A percentile compares a stretch with the other conserved stretches of the same genome.
Conservation (phyloP, 2,329 filamentous ascomycete genomes). For the Byssoonygena ceratinophila region DNA sequence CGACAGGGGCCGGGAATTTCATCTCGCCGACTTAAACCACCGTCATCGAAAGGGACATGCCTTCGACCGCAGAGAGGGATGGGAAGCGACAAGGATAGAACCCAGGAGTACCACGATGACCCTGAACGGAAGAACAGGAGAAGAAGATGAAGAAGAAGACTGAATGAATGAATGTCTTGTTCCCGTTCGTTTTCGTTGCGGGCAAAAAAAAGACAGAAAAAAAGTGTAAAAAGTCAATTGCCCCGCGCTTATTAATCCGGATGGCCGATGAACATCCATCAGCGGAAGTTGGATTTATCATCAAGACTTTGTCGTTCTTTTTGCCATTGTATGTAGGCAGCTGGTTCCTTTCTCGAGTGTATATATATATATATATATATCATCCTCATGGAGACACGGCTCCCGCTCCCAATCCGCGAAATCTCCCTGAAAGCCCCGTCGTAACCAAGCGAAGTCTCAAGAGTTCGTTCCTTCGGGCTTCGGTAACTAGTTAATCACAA, state of each 20-base stretch:
- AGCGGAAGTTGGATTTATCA: too few species aligned
- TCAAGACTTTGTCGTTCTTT: not conserved
- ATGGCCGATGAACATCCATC: too few species aligned
- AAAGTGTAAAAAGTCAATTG: not conserved
- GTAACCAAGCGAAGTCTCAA: not conserved
- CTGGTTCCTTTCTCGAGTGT: not conserved
- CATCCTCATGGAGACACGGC: not conserved
- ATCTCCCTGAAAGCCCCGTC: not conserved
- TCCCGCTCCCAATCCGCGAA: not conserved
- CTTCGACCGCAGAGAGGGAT: too few species aligned
- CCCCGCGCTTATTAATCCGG: conserved; percentile 12
- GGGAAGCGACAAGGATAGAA: too few species aligned
- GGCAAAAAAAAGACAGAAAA: not conserved
- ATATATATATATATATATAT: not conserved
- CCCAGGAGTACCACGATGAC: too few species aligned
- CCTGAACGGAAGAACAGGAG: too few species aligned
- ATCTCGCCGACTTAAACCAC: not conserved
- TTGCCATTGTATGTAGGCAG: not conserved
- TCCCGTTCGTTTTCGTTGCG: not conserved
- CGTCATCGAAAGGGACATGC: too few species aligned
- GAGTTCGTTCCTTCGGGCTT: too few species aligned
- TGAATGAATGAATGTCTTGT: too few species aligned
- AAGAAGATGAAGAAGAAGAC: too few species aligned
- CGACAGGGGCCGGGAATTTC: not conserved
- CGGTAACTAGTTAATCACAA: too few species aligned